These are phyloP conservation scores for Lanzia echinophila DNA, from an alignment of 2,329 filamentous ascomycete genomes.

Conservation along the genomic window DNA sequence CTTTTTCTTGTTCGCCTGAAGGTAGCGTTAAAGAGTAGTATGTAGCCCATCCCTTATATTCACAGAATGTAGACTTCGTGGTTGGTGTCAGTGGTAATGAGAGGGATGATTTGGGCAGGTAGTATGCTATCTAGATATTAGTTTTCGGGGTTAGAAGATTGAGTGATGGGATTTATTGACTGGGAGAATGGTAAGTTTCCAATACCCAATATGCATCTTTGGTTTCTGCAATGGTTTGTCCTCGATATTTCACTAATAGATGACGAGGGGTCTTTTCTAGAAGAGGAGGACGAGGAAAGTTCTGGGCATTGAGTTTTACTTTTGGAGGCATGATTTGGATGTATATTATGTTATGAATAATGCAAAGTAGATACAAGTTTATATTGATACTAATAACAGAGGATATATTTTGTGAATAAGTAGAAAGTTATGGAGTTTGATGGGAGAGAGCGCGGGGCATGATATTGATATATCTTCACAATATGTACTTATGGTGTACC, in stretches of 20 bases:
- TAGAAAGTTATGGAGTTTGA: no score
- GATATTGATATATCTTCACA: no score
- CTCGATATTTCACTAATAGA: slow-evolving; percentile 50
- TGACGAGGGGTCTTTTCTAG: slow-evolving; percentile 48
- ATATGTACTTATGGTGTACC: no score
- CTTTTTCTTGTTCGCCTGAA: slow-evolving; percentile 14
- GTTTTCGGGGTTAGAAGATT: neutral
- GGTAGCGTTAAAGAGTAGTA: slow-evolving; percentile 47
- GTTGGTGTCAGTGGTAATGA: slow-evolving; percentile 42
- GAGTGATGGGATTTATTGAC: slow-evolving; percentile 29
- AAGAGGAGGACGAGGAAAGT: slow-evolving; percentile 51
- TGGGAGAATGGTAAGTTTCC: slow-evolving; percentile 56
- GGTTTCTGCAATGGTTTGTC: slow-evolving; percentile 50
- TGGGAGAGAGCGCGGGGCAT: no score
- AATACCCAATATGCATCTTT: slow-evolving; percentile 54
- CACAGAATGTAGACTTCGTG: slow-evolving; percentile 43
- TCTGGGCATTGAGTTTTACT: slow-evolving; percentile 47
- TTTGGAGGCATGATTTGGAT: slow-evolving; percentile 34
- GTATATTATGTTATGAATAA: neutral
- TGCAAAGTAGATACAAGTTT: neutral
- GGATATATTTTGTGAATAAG: no score
- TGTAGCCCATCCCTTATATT: slow-evolving; percentile 55
- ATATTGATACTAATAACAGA: no score
- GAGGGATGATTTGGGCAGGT: slow-evolving; percentile 47
- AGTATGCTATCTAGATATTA: slow-evolving; percentile 43